Percentiles rank a stretch among this genome's conserved stretches.
Conservation (phyloP, 169 alveolate genomes). For the Plasmodium blacklocki region DNA sequence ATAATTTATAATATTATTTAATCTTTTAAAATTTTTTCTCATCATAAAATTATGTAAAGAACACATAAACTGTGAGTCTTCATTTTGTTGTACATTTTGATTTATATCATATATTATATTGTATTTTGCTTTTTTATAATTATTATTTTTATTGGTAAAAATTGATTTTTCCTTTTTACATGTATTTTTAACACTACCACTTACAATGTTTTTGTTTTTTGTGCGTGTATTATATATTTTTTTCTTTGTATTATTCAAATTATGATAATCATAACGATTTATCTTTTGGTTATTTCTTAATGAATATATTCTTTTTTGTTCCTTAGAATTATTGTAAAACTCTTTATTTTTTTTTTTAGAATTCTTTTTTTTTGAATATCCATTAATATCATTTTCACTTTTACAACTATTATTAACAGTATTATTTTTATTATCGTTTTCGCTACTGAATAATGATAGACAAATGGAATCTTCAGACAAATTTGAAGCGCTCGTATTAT, state of each 20-base stretch:
- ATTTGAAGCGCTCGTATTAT: not conserved
- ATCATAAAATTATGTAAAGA: slow-evolving; percentile 28
- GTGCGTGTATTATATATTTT: not conserved
- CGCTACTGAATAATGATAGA: slow-evolving; percentile 44
- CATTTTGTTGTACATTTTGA: not conserved
- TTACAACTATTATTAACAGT: not conserved
- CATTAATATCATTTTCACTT: not conserved
- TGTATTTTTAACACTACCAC: not conserved
- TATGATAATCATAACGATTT: slow-evolving; percentile 8
- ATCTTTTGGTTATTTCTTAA: slow-evolving; percentile 19
- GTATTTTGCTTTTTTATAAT: slow-evolving; percentile 5
- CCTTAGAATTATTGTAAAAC: not conserved
- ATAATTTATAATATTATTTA: slow-evolving; percentile 47
- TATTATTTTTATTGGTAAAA: not conserved
- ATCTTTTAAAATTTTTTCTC: slow-evolving; percentile 47
- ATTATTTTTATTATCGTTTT: slow-evolving; percentile 1
- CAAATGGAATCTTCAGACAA: slow-evolving; percentile 17
- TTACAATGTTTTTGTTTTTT: not conserved
- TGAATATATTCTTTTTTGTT: slow-evolving; percentile 21
- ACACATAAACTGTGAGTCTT: not conserved
- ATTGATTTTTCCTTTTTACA: not conserved
- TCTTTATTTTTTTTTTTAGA: not conserved
- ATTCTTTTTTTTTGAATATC: not conserved
- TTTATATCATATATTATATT: slow-evolving; percentile 2
- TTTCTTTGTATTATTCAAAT: not conserved